phyloP scores from a whole-genome alignment of 345 rosid genomes.

The Orychophragmus violaceus region DNA sequence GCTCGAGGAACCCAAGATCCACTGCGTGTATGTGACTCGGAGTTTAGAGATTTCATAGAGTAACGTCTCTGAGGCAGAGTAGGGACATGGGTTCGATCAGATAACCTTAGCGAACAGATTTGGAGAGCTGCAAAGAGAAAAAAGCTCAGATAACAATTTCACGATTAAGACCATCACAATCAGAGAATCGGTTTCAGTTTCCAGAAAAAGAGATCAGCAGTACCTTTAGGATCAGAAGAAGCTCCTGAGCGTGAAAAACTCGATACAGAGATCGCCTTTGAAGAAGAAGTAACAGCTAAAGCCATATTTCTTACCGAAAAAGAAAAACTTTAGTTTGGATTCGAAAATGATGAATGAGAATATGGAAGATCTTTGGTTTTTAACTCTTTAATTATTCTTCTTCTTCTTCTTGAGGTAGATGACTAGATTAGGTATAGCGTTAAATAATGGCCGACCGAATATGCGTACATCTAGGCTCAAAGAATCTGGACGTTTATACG shows the following conservation, averaged over 20 bases:
- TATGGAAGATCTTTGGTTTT: not conserved
- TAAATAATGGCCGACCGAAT: conserved; percentile 34
- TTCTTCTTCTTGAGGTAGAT: not conserved
- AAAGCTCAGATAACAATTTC: not conserved
- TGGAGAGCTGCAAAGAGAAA: conserved; percentile 40
- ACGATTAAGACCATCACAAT: not conserved
- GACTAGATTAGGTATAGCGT: not conserved
- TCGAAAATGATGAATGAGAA: not conserved
- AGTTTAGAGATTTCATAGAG: conserved; percentile 39
- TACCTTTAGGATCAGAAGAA: conserved; percentile 45
- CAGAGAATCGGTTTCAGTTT: not conserved
- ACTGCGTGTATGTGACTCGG: conserved; percentile 36
- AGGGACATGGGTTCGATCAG: conserved; percentile 38
- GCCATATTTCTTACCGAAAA: conserved; percentile 33
- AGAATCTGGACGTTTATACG: conserved; percentile 50
- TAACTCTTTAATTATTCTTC: not conserved
- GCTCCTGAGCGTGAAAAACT: conserved; percentile 30
- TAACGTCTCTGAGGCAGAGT: conserved; percentile 35
- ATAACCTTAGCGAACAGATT: conserved; percentile 43
- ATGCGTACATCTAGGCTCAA: conserved; percentile 17
- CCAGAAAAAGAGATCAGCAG: not conserved
- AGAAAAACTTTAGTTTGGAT: not conserved
- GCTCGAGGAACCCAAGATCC: conserved; percentile 45
- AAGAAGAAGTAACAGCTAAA: conserved; percentile 46
- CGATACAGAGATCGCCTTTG: conserved; percentile 37